phyloP scores from a whole-genome alignment of 192 early-diverging fungal species.

The Coemansia sp. region DNA sequence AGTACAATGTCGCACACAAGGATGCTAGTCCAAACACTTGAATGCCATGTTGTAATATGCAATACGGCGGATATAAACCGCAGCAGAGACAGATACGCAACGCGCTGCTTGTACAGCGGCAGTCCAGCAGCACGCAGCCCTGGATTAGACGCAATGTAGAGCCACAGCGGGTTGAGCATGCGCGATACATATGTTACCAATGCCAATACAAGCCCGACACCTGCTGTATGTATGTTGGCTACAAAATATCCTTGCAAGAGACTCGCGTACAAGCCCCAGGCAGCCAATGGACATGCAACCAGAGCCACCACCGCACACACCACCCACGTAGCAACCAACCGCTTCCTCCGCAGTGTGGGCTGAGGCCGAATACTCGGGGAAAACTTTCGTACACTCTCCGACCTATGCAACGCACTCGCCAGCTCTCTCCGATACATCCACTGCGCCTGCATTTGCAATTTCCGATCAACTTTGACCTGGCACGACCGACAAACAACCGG shows the following conservation, averaged over 20 bases:
- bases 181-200: conserved; percentile 18
- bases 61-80: conserved; percentile 16
- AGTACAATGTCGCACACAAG: conserved; percentile 22
- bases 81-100: conserved; percentile 14
- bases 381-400: conserved; percentile 16
- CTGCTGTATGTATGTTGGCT: not conserved
- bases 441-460: conserved; percentile 39
- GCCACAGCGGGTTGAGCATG: conserved; percentile 44
- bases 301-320: conserved; percentile 16
- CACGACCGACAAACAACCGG: conserved; percentile 40
- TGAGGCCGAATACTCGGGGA: conserved; percentile 9
- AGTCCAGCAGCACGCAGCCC: conserved; percentile 32
- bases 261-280: conserved; percentile 17
- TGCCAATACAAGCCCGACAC: conserved; percentile 10
- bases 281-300: conserved; percentile 11
- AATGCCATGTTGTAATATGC: not conserved
- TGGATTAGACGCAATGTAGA: conserved; percentile 28
- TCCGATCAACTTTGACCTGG: conserved; percentile 33
- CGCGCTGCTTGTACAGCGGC: conserved; percentile 25
- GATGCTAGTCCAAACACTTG: conserved; percentile 5
- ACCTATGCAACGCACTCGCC: conserved; percentile 31
- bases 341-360: conserved; percentile 37
- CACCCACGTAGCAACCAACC: conserved; percentile 26
- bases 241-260: not conserved
- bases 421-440: conserved; percentile 34